Evolutionary conservation across 345 rosid species (phyloP), one percentile per base, ranked within the genome.

Genomic region (Erodium maritimum): DNA sequence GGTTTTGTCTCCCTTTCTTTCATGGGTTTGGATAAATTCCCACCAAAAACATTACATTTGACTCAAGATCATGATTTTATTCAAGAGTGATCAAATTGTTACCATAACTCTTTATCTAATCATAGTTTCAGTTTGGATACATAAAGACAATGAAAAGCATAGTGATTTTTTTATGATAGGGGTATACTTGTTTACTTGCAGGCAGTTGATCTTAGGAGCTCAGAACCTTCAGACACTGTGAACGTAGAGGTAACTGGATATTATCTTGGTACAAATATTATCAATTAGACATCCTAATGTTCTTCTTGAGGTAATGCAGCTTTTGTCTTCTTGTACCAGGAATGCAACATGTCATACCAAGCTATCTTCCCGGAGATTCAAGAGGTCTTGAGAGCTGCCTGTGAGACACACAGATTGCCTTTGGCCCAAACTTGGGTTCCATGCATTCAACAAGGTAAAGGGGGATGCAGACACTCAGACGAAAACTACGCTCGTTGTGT

Each of bases 201-300:
- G 96, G 90, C 87, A 37, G 88, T 84, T 80, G 86, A 88, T 82
- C 93, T 91, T 61, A 76, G 84, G 67, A 77, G 90, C 75, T 75
- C 82, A 11, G 83, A 77, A 60, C 63, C 71, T 53, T 75, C 59
- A 33, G 61, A 71, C 65, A 52, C 69, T 22, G 65, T 24, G 60
- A 72, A 67, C 57, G 19, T 59, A 12, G 74, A 88, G 95, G 98
- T 91, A 78, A 25, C 3, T 25, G 7, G 74, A 54, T 24, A 52
- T 62, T 59, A 64, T 17, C 56, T 55, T 52, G 63, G 10, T 69
- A 61, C 34, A 25, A 57, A 61, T 18, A 57, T 52, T 42, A 12
- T 42, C 11, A 33, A 18, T 50, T 42, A 45, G 23, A 24, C 61
- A 19, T 50, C 61, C 20, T 17, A 6, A 5, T 59, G 73, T 54